Conservation (phyloP, 345 rosid species). For the Gossypium ekmanianum region DNA sequence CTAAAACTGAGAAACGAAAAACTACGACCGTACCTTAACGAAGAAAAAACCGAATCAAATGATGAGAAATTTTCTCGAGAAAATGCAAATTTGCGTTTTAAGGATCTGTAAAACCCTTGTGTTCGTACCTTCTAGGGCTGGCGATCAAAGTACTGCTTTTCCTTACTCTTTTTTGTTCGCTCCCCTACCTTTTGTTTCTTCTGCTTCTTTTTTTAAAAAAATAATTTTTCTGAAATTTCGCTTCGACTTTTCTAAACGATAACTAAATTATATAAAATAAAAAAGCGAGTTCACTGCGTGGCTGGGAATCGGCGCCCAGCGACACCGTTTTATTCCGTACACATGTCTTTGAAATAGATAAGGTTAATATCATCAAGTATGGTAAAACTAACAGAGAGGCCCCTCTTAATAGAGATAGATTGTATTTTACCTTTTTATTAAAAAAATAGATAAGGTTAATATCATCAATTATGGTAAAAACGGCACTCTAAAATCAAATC, state of each 20-base stretch:
- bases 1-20: not conserved
- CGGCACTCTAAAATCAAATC: too few relatives aligned
- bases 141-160: not conserved
- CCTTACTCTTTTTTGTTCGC: not conserved
- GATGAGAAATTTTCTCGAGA: not conserved
- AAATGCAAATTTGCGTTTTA: not conserved
- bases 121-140: not conserved
- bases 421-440: too few relatives aligned
- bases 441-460: too few relatives aligned
- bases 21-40: not conserved
- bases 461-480: too few relatives aligned
- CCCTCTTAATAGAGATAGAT: too few relatives aligned
- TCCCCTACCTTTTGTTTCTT: not conserved
- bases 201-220: not conserved
- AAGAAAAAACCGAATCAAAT: not conserved
- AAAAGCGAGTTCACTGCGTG: not conserved
- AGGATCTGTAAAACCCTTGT: slow-evolving; percentile 6
- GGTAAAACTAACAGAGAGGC: too few relatives aligned
- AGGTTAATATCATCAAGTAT: too few relatives aligned
- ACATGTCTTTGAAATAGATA: too few relatives aligned
- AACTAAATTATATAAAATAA: not conserved
- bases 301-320: not conserved
- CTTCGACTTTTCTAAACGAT: not conserved
- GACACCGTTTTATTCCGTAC: too few relatives aligned
- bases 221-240: not conserved